Conservation (phyloP, 2,329 filamentous ascomycete species). For the Penicillium crustosum region DNA sequence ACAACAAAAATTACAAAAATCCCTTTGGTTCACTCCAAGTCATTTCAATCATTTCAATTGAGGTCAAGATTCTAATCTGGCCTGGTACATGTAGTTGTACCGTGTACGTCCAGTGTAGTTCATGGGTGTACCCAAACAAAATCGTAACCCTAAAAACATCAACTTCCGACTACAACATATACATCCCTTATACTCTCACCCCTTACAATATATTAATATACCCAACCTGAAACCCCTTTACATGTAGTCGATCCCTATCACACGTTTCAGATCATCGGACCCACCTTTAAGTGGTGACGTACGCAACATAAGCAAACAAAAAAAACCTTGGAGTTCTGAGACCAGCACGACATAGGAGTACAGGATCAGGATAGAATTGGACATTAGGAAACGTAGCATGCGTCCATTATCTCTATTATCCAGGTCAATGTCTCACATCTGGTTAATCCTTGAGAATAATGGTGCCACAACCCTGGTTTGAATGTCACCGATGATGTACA, state of each 20-base stretch:
- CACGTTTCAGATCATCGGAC: constrained; percentile 14
- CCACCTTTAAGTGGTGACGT: constrained; percentile 8
- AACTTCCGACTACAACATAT: neutral
- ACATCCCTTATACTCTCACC: neutral
- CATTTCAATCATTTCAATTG: constrained; percentile 47
- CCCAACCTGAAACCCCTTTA: neutral
- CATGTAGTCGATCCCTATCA: neutral
- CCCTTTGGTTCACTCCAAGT: constrained; percentile 51
- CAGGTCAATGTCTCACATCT: neutral
- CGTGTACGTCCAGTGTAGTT: neutral
- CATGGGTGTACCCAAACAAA: neutral
- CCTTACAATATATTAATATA: neutral
- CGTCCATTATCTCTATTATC: neutral
- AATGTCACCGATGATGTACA: neutral
- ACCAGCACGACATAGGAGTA: neutral
- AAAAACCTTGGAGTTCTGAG: neutral
- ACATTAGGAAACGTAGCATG: neutral
- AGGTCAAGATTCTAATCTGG: neutral
- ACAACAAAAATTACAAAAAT: constrained; percentile 38
- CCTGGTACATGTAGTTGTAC: neutral
- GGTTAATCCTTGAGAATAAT: constrained; percentile 5
- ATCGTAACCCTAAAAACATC: constrained; percentile 3
- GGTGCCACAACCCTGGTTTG: constrained; percentile 3
- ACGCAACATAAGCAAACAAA: neutral
- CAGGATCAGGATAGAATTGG: neutral